Conservation (phyloP, 148 eudicot genomes). For the Vaccinium myrtillus region DNA sequence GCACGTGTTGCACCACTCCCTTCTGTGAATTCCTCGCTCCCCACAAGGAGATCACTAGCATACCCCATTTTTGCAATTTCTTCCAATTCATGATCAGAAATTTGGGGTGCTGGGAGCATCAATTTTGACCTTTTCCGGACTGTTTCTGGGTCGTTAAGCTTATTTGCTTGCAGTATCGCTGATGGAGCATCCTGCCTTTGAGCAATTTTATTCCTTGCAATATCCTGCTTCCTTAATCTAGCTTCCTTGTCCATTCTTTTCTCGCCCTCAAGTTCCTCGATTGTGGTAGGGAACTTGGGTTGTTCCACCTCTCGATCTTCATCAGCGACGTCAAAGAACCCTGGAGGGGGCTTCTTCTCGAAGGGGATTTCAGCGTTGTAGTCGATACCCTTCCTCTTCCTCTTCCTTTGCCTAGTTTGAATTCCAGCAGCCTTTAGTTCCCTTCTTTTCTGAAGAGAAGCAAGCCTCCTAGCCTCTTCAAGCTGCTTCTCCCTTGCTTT, state of each 20-base stretch:
- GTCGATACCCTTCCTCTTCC: constrained; percentile 92
- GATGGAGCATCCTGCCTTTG: constrained; percentile 92
- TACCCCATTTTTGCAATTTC: constrained; percentile 91
- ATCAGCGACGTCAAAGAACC: constrained; percentile 79
- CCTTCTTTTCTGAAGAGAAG: constrained; percentile 96
- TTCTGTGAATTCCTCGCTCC: constrained; percentile 73
- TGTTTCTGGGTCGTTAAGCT: constrained; percentile 92
- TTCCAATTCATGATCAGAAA: constrained; percentile 90
- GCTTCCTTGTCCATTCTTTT: constrained; percentile 92
- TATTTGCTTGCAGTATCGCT: constrained; percentile 95
- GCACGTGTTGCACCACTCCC: constrained; percentile 97
- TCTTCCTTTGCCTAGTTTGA: constrained; percentile 76
- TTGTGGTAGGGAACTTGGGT: constrained; percentile 84
- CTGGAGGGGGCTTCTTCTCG: constrained; percentile 95
- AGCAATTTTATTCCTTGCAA: constrained; percentile 93
- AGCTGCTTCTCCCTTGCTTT: constrained; percentile 99
- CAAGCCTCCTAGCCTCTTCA: constrained; percentile 99
- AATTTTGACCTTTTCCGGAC: constrained; percentile 84
- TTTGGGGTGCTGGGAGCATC: constrained; percentile 97
- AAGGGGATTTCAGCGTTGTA: constrained; percentile 98
- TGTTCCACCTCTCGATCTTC: constrained; percentile 82
- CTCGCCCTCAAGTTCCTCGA: constrained; percentile 97
- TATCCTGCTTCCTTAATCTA: constrained; percentile 83
- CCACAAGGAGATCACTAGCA: constrained; percentile 69
- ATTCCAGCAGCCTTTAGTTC: constrained; percentile 99